These are phyloP conservation scores for Jacaranda mimosifolia DNA, from an alignment of 257 asterid genomes.

Conservation along the genomic window DNA sequence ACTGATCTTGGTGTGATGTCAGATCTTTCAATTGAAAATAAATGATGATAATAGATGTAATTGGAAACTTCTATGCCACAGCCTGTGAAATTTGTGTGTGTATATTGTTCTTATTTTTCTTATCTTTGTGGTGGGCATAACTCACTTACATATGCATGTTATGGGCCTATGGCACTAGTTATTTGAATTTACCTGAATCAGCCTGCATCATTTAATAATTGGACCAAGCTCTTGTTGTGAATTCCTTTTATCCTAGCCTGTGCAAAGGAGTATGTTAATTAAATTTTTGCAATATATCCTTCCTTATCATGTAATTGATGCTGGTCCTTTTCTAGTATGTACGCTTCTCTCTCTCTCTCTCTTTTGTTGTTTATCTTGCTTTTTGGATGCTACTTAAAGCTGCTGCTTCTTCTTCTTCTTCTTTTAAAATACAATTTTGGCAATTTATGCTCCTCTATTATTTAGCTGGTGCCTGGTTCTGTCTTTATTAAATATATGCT, in stretches of 20 bases:
- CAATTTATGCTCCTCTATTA: not conserved
- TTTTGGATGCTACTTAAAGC: not conserved
- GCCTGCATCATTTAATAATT: not conserved
- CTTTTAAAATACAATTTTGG: not conserved
- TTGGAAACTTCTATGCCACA: too few relatives aligned
- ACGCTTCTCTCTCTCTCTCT: not conserved
- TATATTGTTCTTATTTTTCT: not conserved
- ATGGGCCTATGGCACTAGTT: too few relatives aligned
- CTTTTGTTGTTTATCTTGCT: not conserved
- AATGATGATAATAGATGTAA: too few relatives aligned
- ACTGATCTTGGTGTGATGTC: too few relatives aligned
- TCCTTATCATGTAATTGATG: not conserved
- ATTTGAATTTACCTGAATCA: not conserved
- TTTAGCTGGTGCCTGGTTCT: slow-evolving; percentile 12
- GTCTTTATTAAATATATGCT: not conserved
- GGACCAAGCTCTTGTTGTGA: not conserved
- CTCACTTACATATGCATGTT: not conserved
- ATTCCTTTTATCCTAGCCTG: not conserved
- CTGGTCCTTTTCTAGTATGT: not conserved
- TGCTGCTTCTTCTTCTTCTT: too few relatives aligned
- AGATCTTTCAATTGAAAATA: too few relatives aligned
- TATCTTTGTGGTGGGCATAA: not conserved
- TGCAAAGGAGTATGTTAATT: not conserved
- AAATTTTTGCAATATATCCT: not conserved
- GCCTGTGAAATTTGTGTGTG: not conserved